Conservation (phyloP, 176 grass and related monocot genomes). For the Alopecurus myosuroides region DNA sequence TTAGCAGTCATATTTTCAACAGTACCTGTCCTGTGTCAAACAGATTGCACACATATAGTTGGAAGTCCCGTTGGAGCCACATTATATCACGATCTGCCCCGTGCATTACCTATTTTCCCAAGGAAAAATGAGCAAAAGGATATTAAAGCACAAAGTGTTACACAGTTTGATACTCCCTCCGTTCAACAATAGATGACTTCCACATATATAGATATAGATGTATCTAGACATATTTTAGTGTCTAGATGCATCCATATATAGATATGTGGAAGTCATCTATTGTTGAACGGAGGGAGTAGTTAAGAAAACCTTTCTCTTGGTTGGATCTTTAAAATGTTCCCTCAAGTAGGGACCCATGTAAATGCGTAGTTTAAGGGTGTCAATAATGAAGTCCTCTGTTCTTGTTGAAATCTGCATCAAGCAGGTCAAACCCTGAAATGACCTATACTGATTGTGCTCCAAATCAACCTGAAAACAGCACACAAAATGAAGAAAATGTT, state of each 20-base stretch:
- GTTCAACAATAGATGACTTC: no score
- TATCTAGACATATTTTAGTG: no score
- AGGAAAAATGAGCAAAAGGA: slow-evolving; percentile 27
- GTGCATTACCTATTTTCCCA: slow-evolving; percentile 74
- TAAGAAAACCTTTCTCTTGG: slow-evolving; percentile 79
- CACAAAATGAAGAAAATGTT: neutral
- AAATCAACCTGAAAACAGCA: slow-evolving; percentile 84
- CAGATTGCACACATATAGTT: slow-evolving; percentile 88
- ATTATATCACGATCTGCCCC: slow-evolving; percentile 96
- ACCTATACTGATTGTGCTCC: slow-evolving; percentile 98
- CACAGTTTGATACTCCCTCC: slow-evolving; percentile 12
- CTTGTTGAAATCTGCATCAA: slow-evolving; percentile 99
- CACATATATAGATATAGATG: no score
- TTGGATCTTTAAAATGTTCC: slow-evolving; percentile 80
- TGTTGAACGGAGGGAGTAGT: no score
- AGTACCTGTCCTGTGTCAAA: slow-evolving; percentile 96
- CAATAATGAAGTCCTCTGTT: slow-evolving; percentile 89
- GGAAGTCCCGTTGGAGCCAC: slow-evolving; percentile 91
- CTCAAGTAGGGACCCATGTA: slow-evolving; percentile 66
- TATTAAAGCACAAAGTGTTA: slow-evolving; percentile 4
- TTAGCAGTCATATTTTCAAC: slow-evolving; percentile 6
- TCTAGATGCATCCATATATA: no score
- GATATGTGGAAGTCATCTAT: no score
- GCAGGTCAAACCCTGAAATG: slow-evolving; percentile 97
- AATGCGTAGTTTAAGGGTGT: slow-evolving; percentile 91